Evolutionary conservation across 2,329 filamentous ascomycete genomes (phyloP).

Genomic region (Pseudocercospora crystallina): DNA sequence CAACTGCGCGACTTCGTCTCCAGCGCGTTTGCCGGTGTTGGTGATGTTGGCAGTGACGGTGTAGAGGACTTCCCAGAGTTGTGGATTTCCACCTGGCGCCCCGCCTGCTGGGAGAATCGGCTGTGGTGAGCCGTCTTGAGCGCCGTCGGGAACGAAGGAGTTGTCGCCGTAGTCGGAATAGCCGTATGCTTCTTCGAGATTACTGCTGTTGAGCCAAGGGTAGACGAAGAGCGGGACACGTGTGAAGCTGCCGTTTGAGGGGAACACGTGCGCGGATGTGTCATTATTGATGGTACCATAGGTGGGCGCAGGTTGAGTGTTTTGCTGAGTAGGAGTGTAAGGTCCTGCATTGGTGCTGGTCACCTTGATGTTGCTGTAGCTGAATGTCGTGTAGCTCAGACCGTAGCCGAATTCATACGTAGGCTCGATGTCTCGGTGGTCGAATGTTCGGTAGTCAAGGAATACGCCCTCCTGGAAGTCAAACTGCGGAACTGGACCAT

Average conservation of each 20-base stretch:
- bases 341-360: conserved; percentile 46
- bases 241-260: conserved; percentile 50
- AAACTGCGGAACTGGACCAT: conserved; percentile 68
- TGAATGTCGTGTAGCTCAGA: conserved; percentile 76
- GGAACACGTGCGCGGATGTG: conserved; percentile 67
- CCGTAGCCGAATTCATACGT: conserved; percentile 54
- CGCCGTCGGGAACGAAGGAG: conserved; percentile 58
- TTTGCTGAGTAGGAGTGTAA: conserved; percentile 62
- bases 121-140: conserved; percentile 47
- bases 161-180: conserved; percentile 61
- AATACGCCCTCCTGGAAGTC: conserved; percentile 76
- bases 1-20: conserved; percentile 58
- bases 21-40: conserved; percentile 60
- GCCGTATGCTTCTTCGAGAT: conserved; percentile 56
- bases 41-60: conserved; percentile 57
- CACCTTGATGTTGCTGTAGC: conserved; percentile 66
- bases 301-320: conserved; percentile 62
- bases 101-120: conserved; percentile 65
- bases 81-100: conserved; percentile 55
- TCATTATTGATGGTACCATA: conserved; percentile 65
- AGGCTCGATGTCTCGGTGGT: conserved; percentile 63
- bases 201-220: conserved; percentile 66
- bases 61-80: conserved; percentile 63
- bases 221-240: conserved; percentile 63
- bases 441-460: conserved; percentile 78